Base-by-base conservation (phyloP, 2,329 filamentous ascomycete genomes). In the Penicillium hordei region DNA sequence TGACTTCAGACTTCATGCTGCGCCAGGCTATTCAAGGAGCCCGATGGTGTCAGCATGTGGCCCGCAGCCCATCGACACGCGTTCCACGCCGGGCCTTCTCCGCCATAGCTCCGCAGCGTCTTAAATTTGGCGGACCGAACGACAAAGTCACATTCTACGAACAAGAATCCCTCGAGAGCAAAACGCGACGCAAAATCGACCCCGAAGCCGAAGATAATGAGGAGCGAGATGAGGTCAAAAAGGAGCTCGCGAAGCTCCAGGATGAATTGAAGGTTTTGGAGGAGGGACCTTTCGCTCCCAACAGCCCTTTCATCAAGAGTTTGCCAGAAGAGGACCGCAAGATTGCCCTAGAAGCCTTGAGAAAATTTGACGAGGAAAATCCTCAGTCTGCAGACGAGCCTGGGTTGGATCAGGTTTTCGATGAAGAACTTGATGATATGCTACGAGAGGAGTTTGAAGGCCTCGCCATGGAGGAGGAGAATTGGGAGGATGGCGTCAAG, bases 131-230 rank as follows among this genome's bases (percentile, higher is more conserved):
- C 60, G 73, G 69, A 23, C 71, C 70, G n/a, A 72, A 76, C 57
- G 71, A 78, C 50, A 76, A 75, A 50, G 67, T 80, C 40, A 71
- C 67, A 42, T 76, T 78, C 54, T 80, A 73, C 60, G 78, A 79
- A 64, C 77, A 79, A 57, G 68, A 72, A 55, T 72, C 71, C 3
- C 65, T 58, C 23, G 63, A 65, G 31, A 76, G 74, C 60, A 72
- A 76, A 49, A 70, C 67, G 5, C 68, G 71, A 62, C 67, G 70
- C 27, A 69, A 69, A 58, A 64, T 79, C 27, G 70, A 78, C 44
- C 72, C 73, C 3, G 74, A 78, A 36, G 72, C 73, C 7, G 76
- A 77, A 58, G 69, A 75, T 19, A 70, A 65, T 17, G 68, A 68
- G 33, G 76, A 78, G 46, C 66, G 68, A 52, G 66, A 74, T 39